Percentiles rank a stretch among this genome's conserved stretches.
phyloP scores from a whole-genome alignment of 768 basidiomycete species.

The Holtermannia corniformis region DNA sequence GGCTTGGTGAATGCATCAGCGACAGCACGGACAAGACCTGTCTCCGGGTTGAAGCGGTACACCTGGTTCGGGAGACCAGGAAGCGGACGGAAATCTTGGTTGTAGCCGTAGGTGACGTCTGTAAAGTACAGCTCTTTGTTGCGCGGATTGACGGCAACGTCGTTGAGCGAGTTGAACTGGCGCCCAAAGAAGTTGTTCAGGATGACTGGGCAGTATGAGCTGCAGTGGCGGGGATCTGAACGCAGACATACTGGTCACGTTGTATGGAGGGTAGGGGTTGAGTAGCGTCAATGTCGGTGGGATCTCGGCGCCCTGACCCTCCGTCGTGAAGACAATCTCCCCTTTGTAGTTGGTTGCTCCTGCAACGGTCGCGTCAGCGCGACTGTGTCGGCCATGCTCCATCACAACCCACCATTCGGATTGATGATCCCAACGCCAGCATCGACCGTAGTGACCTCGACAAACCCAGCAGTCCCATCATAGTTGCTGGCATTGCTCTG shows the following conservation, averaged over 20 bases:
- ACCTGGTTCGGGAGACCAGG: conserved; percentile 65
- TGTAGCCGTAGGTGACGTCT: conserved; percentile 54
- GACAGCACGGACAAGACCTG: conserved; percentile 57
- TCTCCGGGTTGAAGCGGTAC: conserved; percentile 62
- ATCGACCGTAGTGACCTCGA: conserved; percentile 10
- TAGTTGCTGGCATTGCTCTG: conserved; percentile 46
- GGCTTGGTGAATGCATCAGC: conserved; percentile 65
- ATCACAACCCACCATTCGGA: conserved; percentile 50
- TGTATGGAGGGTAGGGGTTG: conserved; percentile 56
- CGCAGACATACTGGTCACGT: conserved; percentile 47
- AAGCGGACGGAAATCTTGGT: conserved; percentile 57
- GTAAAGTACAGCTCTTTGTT: conserved; percentile 67
- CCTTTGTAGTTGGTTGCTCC: conserved; percentile 50
- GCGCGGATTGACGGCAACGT: conserved; percentile 60
- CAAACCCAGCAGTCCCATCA: conserved; percentile 27
- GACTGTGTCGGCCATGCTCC: conserved; percentile 57
- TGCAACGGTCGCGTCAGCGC: conserved; percentile 48
- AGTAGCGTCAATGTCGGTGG: conserved; percentile 59
- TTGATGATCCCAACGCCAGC: conserved; percentile 5
- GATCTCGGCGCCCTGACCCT: conserved; percentile 52
- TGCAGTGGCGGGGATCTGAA: neutral
- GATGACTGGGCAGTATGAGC: conserved; percentile 36
- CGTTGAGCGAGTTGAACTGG: conserved; percentile 74
- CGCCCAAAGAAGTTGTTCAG: conserved; percentile 70
- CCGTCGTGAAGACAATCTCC: conserved; percentile 54